A percentile compares a stretch with the other conserved stretches of the same genome.
Conservation (phyloP, 1,284 basidiomycete species). For the Amylostereum areolatum region DNA sequence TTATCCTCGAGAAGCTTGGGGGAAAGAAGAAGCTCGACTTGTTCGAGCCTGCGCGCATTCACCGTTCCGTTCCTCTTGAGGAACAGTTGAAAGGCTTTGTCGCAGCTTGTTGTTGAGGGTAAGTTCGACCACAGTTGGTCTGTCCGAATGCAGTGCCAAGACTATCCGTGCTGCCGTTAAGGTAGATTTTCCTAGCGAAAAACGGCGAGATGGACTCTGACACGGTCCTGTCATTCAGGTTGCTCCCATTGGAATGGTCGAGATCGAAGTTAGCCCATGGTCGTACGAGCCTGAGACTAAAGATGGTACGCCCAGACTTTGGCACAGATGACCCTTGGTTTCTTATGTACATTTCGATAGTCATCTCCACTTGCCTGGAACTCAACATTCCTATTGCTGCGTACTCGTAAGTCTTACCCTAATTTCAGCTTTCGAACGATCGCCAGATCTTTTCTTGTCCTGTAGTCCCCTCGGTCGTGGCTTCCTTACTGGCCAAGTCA, state of each 20-base stretch:
- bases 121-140: slow-evolving; percentile 39
- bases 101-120: slow-evolving; percentile 29
- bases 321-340: slow-evolving; percentile 18
- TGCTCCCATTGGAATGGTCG: slow-evolving; percentile 38
- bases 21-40: slow-evolving; percentile 39
- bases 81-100: slow-evolving; percentile 22
- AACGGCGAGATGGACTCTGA: not conserved
- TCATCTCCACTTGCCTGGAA: slow-evolving; percentile 33
- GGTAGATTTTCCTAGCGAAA: slow-evolving; percentile 5
- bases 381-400: slow-evolving; percentile 45
- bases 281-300: slow-evolving; percentile 39
- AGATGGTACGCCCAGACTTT: slow-evolving; percentile 23
- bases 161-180: slow-evolving; percentile 37
- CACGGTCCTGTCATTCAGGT: slow-evolving; percentile 22
- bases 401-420: slow-evolving; percentile 28
- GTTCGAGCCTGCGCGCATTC: slow-evolving; percentile 33
- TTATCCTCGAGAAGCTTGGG: slow-evolving; percentile 31
- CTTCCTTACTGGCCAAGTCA: slow-evolving; percentile 44
- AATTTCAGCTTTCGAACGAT: not conserved
- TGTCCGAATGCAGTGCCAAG: slow-evolving; percentile 41
- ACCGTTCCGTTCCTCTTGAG: slow-evolving; percentile 25
- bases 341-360: slow-evolving; percentile 18
- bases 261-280: slow-evolving; percentile 51
- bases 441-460: not conserved
- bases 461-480: slow-evolving; percentile 46